Base-by-base conservation (phyloP, 2,329 filamentous ascomycete genomes). In the Cladosporium austrohemisphaericum region DNA sequence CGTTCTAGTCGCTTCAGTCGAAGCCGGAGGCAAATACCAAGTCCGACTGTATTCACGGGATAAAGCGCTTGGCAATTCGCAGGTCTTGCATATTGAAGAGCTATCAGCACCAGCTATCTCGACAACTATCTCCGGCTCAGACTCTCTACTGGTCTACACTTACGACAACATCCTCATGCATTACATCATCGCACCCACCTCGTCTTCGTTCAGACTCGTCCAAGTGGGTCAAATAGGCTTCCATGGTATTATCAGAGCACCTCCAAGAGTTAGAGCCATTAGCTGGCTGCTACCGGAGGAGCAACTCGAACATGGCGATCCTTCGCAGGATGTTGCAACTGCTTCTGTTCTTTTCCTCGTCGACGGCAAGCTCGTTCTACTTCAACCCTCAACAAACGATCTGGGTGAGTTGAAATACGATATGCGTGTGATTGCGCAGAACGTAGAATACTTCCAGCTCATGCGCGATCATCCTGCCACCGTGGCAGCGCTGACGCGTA, bases 151-250 rank as follows among this genome's bases (percentile, higher is more conserved):
- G 25, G 92, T 96, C 9, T 98, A 98, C 67, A 98, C 93, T 0
- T 91, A 95, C 65, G 92, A 97, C 65, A 98, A 98, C 66, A 79
- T 94, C 9, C 77, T 98, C 13, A 93, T 96, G 63, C 93, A 98
- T 66, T 98, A 90, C 66, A 83, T 98, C 52, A 92, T 98, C 55
- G 79, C 76, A 54, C 83, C 87, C 0, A 79, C 83, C 0, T 77
- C 81, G 18, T 76, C 79, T n/a, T 83, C 83, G 18, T 79, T 95
- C 26, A 84, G 83, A 35, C 77, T 97, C 23, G 80, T 95, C 5
- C 90, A 95, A 64, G 91, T 97, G n/a, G 93, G 94, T 8, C 93
- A 97, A 66, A 98, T 98, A 61, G 92, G 89, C 10, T 93, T 98
- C 60, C 88, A 98, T 66, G 93, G 93, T 37, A 96, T 98, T 54